Evolutionary conservation across 257 asterid species (phyloP).

Genomic region (Mitragyna speciosa): DNA sequence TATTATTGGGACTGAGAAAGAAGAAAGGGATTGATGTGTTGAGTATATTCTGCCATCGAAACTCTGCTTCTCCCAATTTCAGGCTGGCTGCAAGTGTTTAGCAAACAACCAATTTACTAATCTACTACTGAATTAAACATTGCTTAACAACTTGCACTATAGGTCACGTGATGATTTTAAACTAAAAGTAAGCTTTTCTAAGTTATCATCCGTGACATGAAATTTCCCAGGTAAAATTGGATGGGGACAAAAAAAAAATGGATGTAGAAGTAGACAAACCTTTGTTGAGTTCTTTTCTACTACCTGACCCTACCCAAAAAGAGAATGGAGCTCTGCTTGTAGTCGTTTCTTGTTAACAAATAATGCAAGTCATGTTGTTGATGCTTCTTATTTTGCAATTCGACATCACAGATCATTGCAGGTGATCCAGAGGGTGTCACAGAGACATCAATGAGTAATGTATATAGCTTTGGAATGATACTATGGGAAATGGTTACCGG

Average conservation of each 20-base stretch:
- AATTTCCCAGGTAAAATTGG: neutral
- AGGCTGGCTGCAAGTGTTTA: neutral
- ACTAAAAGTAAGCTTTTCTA: neutral
- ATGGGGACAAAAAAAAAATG: neutral
- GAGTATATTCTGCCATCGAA: neutral
- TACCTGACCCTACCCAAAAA: neutral
- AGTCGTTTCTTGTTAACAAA: neutral
- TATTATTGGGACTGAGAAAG: neutral
- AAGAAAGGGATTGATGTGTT: too few species aligned
- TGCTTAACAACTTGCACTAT: neutral
- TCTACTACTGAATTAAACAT: neutral
- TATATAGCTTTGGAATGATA: slow-evolving; percentile 88
- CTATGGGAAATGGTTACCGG: slow-evolving; percentile 91
- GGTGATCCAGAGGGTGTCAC: slow-evolving; percentile 93
- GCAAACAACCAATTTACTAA: too few species aligned
- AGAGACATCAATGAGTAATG: slow-evolving; percentile 97
- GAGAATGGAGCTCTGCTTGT: neutral
- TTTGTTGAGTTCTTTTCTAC: neutral
- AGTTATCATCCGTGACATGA: slow-evolving; percentile 6
- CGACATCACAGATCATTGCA: slow-evolving; percentile 66
- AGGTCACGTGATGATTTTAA: neutral
- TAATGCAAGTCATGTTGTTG: neutral
- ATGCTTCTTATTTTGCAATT: slow-evolving; percentile 15
- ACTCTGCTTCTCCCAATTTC: neutral
- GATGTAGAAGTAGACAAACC: neutral